Conservation (phyloP, 306 rosid species). For the Adenanthera pavonina region DNA sequence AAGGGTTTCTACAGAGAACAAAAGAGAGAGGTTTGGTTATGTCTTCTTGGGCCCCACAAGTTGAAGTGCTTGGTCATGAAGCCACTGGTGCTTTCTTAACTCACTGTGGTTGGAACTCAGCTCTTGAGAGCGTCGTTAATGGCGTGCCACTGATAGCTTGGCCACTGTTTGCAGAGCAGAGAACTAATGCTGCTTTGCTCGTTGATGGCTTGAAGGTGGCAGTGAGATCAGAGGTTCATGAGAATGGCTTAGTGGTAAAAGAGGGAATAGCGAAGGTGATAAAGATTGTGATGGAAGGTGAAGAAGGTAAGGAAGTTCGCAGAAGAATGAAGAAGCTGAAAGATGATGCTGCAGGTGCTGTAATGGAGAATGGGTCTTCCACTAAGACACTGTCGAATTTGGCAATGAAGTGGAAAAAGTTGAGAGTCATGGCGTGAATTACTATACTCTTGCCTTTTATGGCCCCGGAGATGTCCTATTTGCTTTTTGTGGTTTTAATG, state of each 20-base stretch:
- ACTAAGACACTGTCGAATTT: slow-evolving; percentile 41
- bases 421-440: not conserved
- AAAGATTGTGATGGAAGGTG: slow-evolving; percentile 42
- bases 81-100: slow-evolving; percentile 41
- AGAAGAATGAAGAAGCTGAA: slow-evolving; percentile 32
- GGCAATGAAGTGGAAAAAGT: slow-evolving; percentile 44
- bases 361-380: slow-evolving; percentile 50
- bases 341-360: slow-evolving; percentile 35
- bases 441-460: too few relatives aligned
- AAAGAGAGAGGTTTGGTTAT: slow-evolving; percentile 39
- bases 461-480: too few relatives aligned
- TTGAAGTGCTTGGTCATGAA: slow-evolving; percentile 41
- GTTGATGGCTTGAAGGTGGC: slow-evolving; percentile 44
- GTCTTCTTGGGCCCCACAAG: slow-evolving; percentile 49
- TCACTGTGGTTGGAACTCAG: slow-evolving; percentile 57
- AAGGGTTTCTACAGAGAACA: slow-evolving; percentile 43
- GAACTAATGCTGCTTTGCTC: slow-evolving; percentile 39
- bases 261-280: slow-evolving; percentile 42
- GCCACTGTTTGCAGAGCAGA: slow-evolving; percentile 58
- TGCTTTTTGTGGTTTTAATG: too few relatives aligned
- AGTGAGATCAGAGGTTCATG: slow-evolving; percentile 25
- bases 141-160: slow-evolving; percentile 51
- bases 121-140: slow-evolving; percentile 38
- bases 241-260: slow-evolving; percentile 31
- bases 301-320: slow-evolving; percentile 39